Percentiles rank a stretch among this genome's conserved stretches.
Conservation (phyloP, 2,329 filamentous ascomycete species). For the Leptographium galeiforme region DNA sequence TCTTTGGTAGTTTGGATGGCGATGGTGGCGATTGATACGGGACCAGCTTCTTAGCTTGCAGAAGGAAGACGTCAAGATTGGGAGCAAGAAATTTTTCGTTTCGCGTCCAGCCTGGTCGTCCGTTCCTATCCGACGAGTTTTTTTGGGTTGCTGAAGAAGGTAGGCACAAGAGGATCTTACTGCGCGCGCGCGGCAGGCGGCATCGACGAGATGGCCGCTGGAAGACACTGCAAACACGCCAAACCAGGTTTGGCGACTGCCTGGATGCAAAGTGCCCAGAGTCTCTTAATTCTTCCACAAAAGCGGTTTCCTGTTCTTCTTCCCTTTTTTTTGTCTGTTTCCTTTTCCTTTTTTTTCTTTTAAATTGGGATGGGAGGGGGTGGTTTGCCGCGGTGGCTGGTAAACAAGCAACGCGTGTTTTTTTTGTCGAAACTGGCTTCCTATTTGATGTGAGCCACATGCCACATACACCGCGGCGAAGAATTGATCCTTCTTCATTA, state of each 20-base stretch:
- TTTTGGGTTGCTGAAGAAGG: background rate
- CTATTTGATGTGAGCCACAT: slow-evolving; percentile 7
- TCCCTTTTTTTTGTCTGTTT: background rate
- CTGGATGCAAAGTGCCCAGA: background rate
- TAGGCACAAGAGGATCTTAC: background rate
- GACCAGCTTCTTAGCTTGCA: background rate
- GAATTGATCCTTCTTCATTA: background rate
- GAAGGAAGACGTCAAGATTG: background rate
- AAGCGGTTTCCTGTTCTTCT: background rate
- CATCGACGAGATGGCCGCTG: background rate
- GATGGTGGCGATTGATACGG: background rate
- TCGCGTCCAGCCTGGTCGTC: background rate
- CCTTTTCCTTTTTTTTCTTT: background rate
- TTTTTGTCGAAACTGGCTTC: background rate
- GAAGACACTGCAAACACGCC: slow-evolving; percentile 5
- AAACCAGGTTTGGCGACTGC: slow-evolving; percentile 4
- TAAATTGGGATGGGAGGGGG: background rate
- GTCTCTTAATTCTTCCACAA: background rate
- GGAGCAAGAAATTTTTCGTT: background rate
- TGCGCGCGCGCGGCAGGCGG: background rate
- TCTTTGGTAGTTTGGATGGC: background rate
- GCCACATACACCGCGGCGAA: slow-evolving; percentile 4
- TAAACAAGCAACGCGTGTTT: slow-evolving; percentile 7
- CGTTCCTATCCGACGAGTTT: background rate
- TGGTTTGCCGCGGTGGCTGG: slow-evolving; percentile 5